Evolutionary conservation across 805 yeast genomes (phyloP), one percentile per base, ranked within the genome.

Genomic region (Hanseniaspora opuntiae): DNA sequence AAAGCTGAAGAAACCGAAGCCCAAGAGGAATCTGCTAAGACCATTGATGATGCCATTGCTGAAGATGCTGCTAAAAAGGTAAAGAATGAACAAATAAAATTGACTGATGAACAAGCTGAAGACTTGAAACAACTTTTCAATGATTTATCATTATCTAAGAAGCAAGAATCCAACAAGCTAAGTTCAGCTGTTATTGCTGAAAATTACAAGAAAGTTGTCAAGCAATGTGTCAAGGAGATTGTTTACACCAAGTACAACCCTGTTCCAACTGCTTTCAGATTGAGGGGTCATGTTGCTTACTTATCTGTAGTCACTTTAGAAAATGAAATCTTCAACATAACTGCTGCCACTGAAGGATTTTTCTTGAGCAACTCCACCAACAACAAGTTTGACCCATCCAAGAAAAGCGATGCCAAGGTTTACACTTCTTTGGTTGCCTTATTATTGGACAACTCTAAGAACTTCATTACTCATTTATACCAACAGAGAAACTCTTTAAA

Each of bases 231-330:
- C 17, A 72, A 74, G 52, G 84, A 90, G 9, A 68, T 93, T 56
- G 76, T 73, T 52, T 65, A 87, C 48, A 85, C 96, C 14, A 77
- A 78, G 52, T 90, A 96, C 93, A 82, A 85, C 58, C 96, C 97
- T 4, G 87, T 87, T 14, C 82, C 90, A 32, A 71, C 82, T 17
- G 68, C 72, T 50, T 78, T 75, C 63, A 76, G 71, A 59, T 55
- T 68, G n/a, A 76, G 74, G 63, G 97, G 97, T 25, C 95, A 89
- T 62, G 71, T 89, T 60, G 71, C 84, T 55, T 90, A 90, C 66
- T 71, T 93, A 61, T 77, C 77, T 54, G 72, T 80, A 41, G 82
- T 79, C 61, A 85, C 96, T 46, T 71, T 85, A 58, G 97, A 93
- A 68, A 83, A 83, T 60, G 94, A 86, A 63, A 76, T 76, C 30